These are phyloP conservation scores for Aspergillus ellipticus DNA, from an alignment of 495 filamentous ascomycete species.

Conservation along the genomic window DNA sequence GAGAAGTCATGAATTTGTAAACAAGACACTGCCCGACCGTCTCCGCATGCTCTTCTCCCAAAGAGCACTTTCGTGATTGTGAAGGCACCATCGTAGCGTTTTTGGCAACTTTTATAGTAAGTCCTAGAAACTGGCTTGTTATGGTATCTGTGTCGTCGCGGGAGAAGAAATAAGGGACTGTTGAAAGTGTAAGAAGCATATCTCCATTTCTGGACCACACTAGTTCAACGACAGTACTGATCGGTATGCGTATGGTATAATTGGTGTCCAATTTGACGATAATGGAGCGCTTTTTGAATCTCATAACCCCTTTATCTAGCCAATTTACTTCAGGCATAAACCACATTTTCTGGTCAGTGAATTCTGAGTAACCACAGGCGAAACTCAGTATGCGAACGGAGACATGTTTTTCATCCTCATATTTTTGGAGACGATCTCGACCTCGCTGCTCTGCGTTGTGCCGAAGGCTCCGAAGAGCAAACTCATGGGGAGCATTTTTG, in stretches of 20 bases:
- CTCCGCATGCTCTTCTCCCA: constrained; percentile 10
- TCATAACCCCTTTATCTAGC: constrained; percentile 25
- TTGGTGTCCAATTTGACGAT: constrained; percentile 8
- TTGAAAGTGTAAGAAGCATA: constrained; percentile 10
- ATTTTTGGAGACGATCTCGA: background rate
- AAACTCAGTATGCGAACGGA: constrained; percentile 28
- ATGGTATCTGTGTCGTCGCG: background rate
- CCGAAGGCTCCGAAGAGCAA: constrained; percentile 35
- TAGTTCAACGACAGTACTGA: constrained; percentile 14
- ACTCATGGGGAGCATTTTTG: constrained; percentile 31
- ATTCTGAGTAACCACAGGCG: constrained; percentile 51
- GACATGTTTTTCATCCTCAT: constrained; percentile 1
- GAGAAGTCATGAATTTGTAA: constrained; percentile 18
- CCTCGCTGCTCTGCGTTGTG: constrained; percentile 9
- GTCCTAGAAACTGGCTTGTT: background rate
- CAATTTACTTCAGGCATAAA: constrained; percentile 46
- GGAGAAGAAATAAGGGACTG: constrained; percentile 18
- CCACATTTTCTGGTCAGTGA: constrained; percentile 29
- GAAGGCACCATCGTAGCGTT: no score
- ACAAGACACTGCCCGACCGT: constrained; percentile 27
- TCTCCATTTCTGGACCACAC: constrained; percentile 8
- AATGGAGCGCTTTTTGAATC: constrained; percentile 37
- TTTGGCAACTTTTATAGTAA: no score
- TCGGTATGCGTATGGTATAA: constrained; percentile 15
- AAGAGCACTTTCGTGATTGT: constrained; percentile 8